phyloP scores from a whole-genome alignment of 1,284 basidiomycete species.

The Cutaneotrichosporon mucoides region DNA sequence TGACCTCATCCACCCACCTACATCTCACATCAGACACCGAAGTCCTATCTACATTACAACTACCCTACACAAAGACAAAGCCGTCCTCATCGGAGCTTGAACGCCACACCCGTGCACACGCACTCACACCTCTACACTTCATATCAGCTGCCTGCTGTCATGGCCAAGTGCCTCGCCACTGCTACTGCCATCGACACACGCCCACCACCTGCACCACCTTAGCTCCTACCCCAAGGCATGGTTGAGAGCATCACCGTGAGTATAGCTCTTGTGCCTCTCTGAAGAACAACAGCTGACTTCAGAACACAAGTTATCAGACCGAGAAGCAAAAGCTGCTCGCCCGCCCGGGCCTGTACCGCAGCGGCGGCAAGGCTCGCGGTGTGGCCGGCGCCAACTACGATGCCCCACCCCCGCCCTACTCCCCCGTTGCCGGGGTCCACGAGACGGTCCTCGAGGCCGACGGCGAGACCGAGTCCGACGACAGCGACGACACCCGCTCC shows the following conservation, averaged over 20 bases:
- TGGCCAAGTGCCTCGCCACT: neutral
- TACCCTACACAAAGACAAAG: too few relatives aligned
- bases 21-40: too few relatives aligned
- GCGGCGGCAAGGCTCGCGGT: neutral
- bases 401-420: constrained; percentile 3
- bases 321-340: constrained; percentile 3
- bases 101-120: neutral
- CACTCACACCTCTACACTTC: neutral
- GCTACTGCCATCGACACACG: neutral
- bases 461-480: too few relatives aligned
- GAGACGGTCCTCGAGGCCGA: neutral
- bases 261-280: neutral
- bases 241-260: neutral
- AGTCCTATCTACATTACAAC: too few relatives aligned
- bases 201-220: neutral
- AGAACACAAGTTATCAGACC: neutral
- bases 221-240: neutral
- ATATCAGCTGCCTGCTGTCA: neutral
- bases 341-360: neutral
- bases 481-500: too few relatives aligned
- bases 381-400: neutral
- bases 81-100: too few relatives aligned
- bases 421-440: neutral
- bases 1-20: too few relatives aligned
- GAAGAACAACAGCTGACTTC: neutral